Base-by-base conservation (phyloP, 495 filamentous ascomycete species). In the Trichoderma virens region DNA sequence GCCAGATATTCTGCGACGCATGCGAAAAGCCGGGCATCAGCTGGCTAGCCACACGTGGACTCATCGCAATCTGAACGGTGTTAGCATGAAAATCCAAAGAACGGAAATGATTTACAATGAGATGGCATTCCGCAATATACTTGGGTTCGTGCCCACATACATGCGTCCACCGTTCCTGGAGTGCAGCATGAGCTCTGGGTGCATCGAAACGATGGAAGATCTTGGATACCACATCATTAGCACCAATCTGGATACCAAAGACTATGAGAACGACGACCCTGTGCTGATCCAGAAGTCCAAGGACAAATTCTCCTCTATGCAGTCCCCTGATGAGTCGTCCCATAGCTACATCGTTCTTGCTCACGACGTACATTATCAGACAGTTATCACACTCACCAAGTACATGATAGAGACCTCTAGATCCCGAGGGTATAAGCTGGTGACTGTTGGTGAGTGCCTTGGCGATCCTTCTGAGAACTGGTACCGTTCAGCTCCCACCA, bases 11-110 rank as follows among this genome's bases (percentile, higher is more conserved):
- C 35, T 83, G 51, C 78, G 80, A 65, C 82, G 87, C 51, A 88
- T 88, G 84, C 67, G 83, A 41, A 70, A 72, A 59, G 84, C 84
- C 30, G 84, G 83, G 54, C 88, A 91, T 67, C 88, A 91, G 68
- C 74, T 91, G 60, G 88, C 86, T n/a, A 86, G 83, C 38, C 88
- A 91, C 67, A 89, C 87, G 2, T 91, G 87, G 88, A 85, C 83
- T 8, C 88, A 90, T 67, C 77, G 85, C 59, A 82, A 88, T 69
- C 78, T 90, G 28, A 72, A 77, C 78, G 35, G 70, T 86, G 39
- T 75, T 77, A 0, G 65, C 75, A 0, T 69, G 70, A 0, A 76
- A 83, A 59, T 81, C 82, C 35, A 73, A 71, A 41, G 75, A 79
- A 41, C 61, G 0, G 85, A 90, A 71, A 82, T 91, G 76, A 66